Base-by-base conservation (phyloP, 129 eudicot genomes). In the Lonicera japonica region DNA sequence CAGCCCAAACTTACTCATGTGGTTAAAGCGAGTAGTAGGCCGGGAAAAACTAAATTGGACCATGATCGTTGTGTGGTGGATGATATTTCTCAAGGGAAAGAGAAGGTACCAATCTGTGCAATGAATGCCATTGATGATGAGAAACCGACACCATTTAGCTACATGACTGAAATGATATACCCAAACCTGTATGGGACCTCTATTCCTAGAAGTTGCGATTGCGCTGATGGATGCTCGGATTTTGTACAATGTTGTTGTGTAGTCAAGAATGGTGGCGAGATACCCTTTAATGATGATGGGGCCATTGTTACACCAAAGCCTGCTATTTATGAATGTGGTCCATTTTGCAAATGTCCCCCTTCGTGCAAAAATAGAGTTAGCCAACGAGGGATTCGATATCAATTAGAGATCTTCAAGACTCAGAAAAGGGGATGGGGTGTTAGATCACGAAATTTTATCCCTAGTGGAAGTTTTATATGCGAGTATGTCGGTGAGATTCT, bases 331-430 rank as follows among this genome's bases (percentile, higher is more conserved):
- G 88, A 82, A 54, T 82, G 88, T 63, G 84, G 88, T 2, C 79
- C 76, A 0, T 58, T 21, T n/a, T 82, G 88, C 67, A 71, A 68
- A 67, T 82, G 84, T 58, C 76, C 81, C 10, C 76, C 84, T 58
- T 48, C 69, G 53, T 82, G 88, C 69, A 56, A 50, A 20, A 82
- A 82, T 46, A 63, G 84, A 60, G 79, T 75, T 3, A 62, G 78
- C 71, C 88, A 78, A 51, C 65, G 54, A 14, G 88, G 88, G 7
- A 11, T 62, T 38, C 38, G 19, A 11, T 20, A 40, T 19, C 67
- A 41, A 21, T 48, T 82, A 5, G 88, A 82, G 74, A 59, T 82
- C 24, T 82, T 82, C 53, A 70, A 56, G 70, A 78, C 84, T 14
- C 24, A 64, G 54, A 10, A 56, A 21, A 64, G 38, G 36, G 81